These are phyloP conservation scores for Venturia aucupariae DNA, from an alignment of 2,329 filamentous ascomycete genomes.

Conservation along the genomic window DNA sequence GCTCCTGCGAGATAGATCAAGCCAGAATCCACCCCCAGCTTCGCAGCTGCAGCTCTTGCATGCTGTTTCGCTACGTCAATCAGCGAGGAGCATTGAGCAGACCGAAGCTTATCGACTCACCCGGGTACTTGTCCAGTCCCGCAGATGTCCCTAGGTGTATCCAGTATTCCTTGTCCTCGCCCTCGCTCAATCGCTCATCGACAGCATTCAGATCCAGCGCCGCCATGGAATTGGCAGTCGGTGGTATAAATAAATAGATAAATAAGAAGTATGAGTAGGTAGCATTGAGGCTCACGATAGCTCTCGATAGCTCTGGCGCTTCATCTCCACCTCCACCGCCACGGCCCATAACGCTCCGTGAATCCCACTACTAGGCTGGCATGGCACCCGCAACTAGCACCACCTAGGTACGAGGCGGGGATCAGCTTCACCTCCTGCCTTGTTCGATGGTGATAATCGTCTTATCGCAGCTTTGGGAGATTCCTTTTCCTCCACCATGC, in stretches of 20 bases:
- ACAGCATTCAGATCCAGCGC: constrained; percentile 5
- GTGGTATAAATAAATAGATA: too few species aligned
- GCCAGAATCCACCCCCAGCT: constrained; percentile 29
- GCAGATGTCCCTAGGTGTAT: not conserved
- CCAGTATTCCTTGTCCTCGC: not conserved
- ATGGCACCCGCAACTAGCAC: not conserved
- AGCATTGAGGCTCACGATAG: not conserved
- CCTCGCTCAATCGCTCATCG: not conserved
- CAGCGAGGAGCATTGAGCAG: not conserved
- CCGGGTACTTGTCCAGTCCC: constrained; percentile 7
- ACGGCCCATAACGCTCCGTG: not conserved
- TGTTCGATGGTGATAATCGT: not conserved
- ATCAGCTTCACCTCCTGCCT: not conserved
- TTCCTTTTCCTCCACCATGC: too few species aligned
- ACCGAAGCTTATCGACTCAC: not conserved
- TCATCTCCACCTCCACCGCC: too few species aligned
- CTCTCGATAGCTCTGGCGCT: too few species aligned
- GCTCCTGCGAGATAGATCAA: constrained; percentile 49
- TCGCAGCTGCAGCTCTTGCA: constrained; percentile 28
- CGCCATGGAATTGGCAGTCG: not conserved
- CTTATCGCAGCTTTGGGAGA: not conserved
- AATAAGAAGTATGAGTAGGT: too few species aligned
- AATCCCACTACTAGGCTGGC: not conserved
- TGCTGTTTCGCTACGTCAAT: constrained; percentile 30
- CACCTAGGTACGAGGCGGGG: not conserved